Evolutionary conservation across 148 eudicot species (phyloP), one percentile per base, ranked within the genome.

Genomic region (Heliosperma pusillum): DNA sequence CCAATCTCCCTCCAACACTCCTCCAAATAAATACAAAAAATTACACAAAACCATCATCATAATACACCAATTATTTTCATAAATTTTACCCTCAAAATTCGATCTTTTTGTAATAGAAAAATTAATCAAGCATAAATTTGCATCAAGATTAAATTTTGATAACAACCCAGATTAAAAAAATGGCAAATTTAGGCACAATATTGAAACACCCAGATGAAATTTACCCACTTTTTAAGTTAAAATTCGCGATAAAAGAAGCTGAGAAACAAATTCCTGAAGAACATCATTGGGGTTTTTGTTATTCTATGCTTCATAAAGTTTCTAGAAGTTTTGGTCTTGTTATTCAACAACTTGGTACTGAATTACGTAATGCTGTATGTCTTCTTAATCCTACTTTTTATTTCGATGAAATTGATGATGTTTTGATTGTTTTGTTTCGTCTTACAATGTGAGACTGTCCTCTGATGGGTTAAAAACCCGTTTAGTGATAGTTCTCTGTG

Each of bases 211-310:
- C 98, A 22, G 96, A 88, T 79, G 98, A 94, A 77, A 50, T 94
- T 4, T 91, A 87, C 71, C 97, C 98, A 33, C 24, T 94, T 74
- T 62, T 91, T 83, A 94, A 94, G 90, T 76, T 94, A 84, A 91
- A 94, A 60, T 79, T 87, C 85, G 96, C 96, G 57, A 80, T 81
- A 9, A 87, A 80, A 77, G 82, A 84, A 3, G 97, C 96, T 1
- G 96, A 86, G 84, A 94, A 87, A 74, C 97, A 94, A 88, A 91
- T 94, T 76, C 98, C 97, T 0, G 73, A 87, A 67, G 87, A 91
- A 79, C 87, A 89, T 16, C 98, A 94, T 79, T 94, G 98, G 97
- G 91, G 80, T 60, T 94, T 94, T 76, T 94, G 98, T 58, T 94
- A 89, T 77, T 66, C 89, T 15, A 94, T 94, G 97, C 97, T 94